Conservation (phyloP, 768 basidiomycete species). For the Tubosaeta sp. region DNA sequence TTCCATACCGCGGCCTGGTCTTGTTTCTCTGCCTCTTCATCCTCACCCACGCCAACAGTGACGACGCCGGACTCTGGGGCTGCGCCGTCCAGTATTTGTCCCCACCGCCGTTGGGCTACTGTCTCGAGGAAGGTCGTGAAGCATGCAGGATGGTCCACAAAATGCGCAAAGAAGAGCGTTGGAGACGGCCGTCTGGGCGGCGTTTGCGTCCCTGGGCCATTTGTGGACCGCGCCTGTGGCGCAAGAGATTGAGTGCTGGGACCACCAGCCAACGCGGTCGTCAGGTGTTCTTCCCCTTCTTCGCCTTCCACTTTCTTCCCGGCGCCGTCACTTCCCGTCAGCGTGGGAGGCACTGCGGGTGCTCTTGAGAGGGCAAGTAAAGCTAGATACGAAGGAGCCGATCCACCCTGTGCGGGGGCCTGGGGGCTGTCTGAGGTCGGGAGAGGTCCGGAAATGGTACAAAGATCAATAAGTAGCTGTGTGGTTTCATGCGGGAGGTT, state of each 20-base stretch:
- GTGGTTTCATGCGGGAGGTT: conserved; percentile 87
- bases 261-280: conserved; percentile 22
- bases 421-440: conserved; percentile 28
- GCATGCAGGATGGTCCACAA: conserved; percentile 80
- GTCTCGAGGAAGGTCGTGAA: conserved; percentile 88
- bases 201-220: conserved; percentile 19
- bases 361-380: conserved; percentile 72
- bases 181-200: conserved; percentile 68
- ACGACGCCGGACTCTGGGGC: conserved; percentile 8
- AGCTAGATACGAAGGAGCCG: conserved; percentile 65
- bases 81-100: conserved; percentile 54
- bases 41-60: conserved; percentile 24
- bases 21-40: conserved; percentile 48
- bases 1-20: conserved; percentile 93
- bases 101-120: conserved; percentile 77
- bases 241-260: conserved; percentile 16
- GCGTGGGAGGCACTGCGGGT: conserved; percentile 38
- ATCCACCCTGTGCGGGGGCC: conserved; percentile 22
- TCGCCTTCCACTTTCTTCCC: conserved; percentile 18
- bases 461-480: conserved; percentile 85
- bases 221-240: conserved; percentile 5
- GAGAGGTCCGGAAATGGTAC: conserved; percentile 59
- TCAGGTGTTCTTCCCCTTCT: conserved; percentile 17
- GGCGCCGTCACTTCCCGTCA: conserved; percentile 30
- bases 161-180: conserved; percentile 86